Evolutionary conservation across 2,329 filamentous ascomycete species (phyloP).

Genomic region (Fusarium sp.): DNA sequence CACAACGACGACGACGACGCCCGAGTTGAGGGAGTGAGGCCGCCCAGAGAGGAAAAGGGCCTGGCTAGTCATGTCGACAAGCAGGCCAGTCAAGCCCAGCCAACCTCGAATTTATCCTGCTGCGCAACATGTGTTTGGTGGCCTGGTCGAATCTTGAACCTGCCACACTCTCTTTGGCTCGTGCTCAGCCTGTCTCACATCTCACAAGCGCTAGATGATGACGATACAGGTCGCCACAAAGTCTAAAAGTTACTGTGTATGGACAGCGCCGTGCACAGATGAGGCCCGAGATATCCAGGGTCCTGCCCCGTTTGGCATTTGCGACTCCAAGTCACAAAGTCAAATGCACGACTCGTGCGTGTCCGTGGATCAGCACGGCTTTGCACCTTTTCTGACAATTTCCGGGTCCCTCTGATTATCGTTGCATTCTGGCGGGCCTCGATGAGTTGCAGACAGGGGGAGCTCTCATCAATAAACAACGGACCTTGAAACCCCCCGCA

Average conservation of each 20-base stretch:
- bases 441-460: constrained; percentile 37
- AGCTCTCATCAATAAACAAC: constrained; percentile 19
- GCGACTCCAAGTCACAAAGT: constrained; percentile 3
- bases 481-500: constrained; percentile 25
- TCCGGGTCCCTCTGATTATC: constrained; percentile 35
- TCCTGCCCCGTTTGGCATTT: constrained; percentile 36
- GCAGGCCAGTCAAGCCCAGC: not conserved
- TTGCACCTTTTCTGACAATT: constrained; percentile 26
- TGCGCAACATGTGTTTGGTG: constrained; percentile 11
- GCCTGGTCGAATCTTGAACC: constrained; percentile 23
- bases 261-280: constrained; percentile 12
- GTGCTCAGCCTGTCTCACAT: constrained; percentile 11
- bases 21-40: constrained; percentile 16
- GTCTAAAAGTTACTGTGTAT: constrained; percentile 27
- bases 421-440: constrained; percentile 35
- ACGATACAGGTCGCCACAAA: constrained; percentile 33
- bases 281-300: constrained; percentile 33
- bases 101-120: constrained; percentile 16
- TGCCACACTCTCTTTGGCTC: constrained; percentile 15
- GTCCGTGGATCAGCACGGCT: constrained; percentile 13
- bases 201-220: constrained; percentile 19
- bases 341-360: constrained; percentile 30
- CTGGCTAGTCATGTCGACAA: constrained; percentile 20
- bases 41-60: constrained; percentile 23
- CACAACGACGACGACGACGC: constrained; percentile 12